Evolutionary conservation across 805 yeast species (phyloP), one percentile per base, ranked within the genome.

Genomic region (Pichia kluyveri): DNA sequence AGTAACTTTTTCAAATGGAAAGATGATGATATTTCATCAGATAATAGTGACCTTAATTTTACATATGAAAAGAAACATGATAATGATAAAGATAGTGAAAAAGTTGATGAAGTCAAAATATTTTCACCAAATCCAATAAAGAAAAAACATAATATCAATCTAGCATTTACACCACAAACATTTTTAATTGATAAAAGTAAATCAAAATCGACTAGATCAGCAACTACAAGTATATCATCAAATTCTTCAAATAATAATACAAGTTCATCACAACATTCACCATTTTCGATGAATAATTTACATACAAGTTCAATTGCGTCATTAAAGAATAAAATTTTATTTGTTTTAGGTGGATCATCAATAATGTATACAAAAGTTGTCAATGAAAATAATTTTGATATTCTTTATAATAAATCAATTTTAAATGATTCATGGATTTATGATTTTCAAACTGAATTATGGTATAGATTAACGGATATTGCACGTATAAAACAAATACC

Each of bases 341-440:
- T 65, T 18, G 37, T 63, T 8, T 59, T 56, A 50, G 70, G 66
- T 4, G 70, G 70, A 9, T 66, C 70, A 4, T 53, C 63, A 14
- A 52, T 51, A 1, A 47, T 58, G 26, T 54, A 56, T 43, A 52
- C 60, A 12, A 59, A 60, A 42, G 56, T 61, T 6, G 34, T 50
- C 8, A 49, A 53, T 31, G 54, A 56, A 26, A 46, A 56, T 38
- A 58, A 56, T 7, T 48, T 41, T 14, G 47, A 48, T 19, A 18
- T 28, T 6, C 63, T 51, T 41, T 50, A 51, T 38, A 55, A 47
- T 37, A 47, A 46, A 10, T 58, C 65, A 17, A 68, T 75, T 11
- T 56, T 63, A 27, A 75, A 77, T 28, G 81, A 76, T 58, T 54
- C 69, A 54, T 77, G 81, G 81, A 66, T 69, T 63, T 76, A 73